Evolutionary conservation across 495 filamentous ascomycete species (phyloP).

Genomic region (Neurospora sp.): DNA sequence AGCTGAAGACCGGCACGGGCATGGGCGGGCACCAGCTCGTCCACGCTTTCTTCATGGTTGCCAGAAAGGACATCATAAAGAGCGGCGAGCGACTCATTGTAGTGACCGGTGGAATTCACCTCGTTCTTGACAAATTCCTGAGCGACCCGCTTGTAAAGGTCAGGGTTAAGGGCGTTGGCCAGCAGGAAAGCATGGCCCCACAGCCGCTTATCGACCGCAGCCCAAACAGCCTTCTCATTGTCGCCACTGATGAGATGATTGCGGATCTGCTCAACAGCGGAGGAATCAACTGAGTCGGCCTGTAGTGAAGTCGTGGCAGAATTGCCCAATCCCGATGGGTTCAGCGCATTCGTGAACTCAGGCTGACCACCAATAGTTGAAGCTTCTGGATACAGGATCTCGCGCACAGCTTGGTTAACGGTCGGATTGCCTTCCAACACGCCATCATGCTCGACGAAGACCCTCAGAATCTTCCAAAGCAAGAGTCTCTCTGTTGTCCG

Average conservation of each 20-base stretch:
- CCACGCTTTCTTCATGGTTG: slow-evolving; percentile 87
- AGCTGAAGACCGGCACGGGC: slow-evolving; percentile 88
- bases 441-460: slow-evolving; percentile 83
- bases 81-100: slow-evolving; percentile 76
- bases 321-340: slow-evolving; percentile 11
- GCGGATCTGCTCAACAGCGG: slow-evolving; percentile 58
- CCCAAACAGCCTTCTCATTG: slow-evolving; percentile 85
- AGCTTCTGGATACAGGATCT: slow-evolving; percentile 56
- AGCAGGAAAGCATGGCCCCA: slow-evolving; percentile 97
- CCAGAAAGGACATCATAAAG: slow-evolving; percentile 90
- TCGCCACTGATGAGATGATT: slow-evolving; percentile 67
- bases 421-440: slow-evolving; percentile 60
- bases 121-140: slow-evolving; percentile 92
- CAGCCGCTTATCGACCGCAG: slow-evolving; percentile 81
- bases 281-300: slow-evolving; percentile 55
- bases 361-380: slow-evolving; percentile 17
- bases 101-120: slow-evolving; percentile 65
- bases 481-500: slow-evolving; percentile 72
- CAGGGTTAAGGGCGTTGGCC: slow-evolving; percentile 60
- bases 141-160: slow-evolving; percentile 78
- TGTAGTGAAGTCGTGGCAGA: slow-evolving; percentile 20
- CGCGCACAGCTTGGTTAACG: slow-evolving; percentile 63
- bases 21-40: slow-evolving; percentile 91
- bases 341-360: slow-evolving; percentile 24
- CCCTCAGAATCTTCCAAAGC: slow-evolving; percentile 75